These are phyloP conservation scores for Fusarium sp. DNA, from an alignment of 2,329 filamentous ascomycete genomes.

Conservation along the genomic window DNA sequence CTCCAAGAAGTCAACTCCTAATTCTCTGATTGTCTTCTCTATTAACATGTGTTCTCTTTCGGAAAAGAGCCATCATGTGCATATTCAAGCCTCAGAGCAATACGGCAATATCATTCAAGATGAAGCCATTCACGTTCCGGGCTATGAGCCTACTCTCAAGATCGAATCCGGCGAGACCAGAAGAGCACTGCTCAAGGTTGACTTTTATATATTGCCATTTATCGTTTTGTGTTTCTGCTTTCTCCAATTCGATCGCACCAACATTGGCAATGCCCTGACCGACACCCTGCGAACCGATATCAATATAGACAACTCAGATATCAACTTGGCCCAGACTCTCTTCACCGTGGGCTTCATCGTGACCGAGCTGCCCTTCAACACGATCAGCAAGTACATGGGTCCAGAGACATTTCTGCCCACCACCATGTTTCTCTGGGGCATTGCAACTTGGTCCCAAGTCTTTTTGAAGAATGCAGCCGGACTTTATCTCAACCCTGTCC, in stretches of 20 bases:
- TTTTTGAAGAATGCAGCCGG: conserved; percentile 41
- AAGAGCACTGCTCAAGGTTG: conserved; percentile 39
- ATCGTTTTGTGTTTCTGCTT: conserved; percentile 47
- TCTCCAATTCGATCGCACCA: conserved; percentile 49
- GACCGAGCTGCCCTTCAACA: conserved; percentile 49
- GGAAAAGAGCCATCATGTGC: conserved; percentile 12
- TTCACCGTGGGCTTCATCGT: conserved; percentile 60
- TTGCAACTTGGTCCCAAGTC: conserved; percentile 43
- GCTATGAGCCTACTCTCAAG: conserved; percentile 37
- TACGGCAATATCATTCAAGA: conserved; percentile 19
- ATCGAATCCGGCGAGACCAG: conserved; percentile 16
- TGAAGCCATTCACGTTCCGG: conserved; percentile 35
- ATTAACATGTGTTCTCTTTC: conserved; percentile 24
- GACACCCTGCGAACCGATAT: conserved; percentile 60
- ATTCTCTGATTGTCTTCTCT: not conserved
- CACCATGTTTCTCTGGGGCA: conserved; percentile 46
- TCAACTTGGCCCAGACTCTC: conserved; percentile 62
- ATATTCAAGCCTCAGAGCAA: conserved; percentile 9
- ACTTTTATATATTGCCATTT: conserved; percentile 43
- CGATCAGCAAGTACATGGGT: conserved; percentile 43
- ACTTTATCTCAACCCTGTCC: conserved; percentile 37
- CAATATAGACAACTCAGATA: conserved; percentile 58
- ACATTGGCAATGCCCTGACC: conserved; percentile 61
- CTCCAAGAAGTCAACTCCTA: not conserved
- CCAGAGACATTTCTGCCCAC: conserved; percentile 44